phyloP scores from a whole-genome alignment of 129 eudicot species.

The Kitagawia praeruptora region DNA sequence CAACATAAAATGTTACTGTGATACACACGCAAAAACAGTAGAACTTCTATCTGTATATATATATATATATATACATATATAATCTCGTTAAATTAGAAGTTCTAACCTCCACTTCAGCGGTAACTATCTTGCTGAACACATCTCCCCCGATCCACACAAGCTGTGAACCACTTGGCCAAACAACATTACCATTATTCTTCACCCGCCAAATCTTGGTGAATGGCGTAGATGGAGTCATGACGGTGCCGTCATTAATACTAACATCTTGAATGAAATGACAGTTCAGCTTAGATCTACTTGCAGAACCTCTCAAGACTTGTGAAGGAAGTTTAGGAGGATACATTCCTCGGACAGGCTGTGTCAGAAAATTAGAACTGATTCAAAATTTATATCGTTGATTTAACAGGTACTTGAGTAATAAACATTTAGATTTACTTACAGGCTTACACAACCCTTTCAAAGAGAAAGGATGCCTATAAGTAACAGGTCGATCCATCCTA shows the following conservation, averaged over 20 bases:
- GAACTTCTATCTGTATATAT: neutral
- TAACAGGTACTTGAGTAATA: constrained; percentile 6
- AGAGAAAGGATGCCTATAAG: constrained; percentile 24
- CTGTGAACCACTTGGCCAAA: constrained; percentile 67
- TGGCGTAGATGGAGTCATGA: constrained; percentile 63
- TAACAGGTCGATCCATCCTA: constrained; percentile 58
- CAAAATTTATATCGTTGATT: neutral
- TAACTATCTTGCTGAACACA: constrained; percentile 33
- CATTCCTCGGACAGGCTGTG: constrained; percentile 7
- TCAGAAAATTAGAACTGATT: neutral
- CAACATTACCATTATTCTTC: constrained; percentile 71
- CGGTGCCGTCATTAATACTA: constrained; percentile 69
- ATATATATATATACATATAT: too few species aligned
- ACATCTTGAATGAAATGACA: constrained; percentile 83
- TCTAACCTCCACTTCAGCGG: constrained; percentile 61
- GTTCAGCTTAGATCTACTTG: constrained; percentile 42
- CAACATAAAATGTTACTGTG: neutral
- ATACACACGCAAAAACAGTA: neutral
- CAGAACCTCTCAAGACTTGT: constrained; percentile 19
- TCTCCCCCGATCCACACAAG: constrained; percentile 94
- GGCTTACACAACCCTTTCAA: constrained; percentile 31
- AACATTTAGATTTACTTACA: constrained; percentile 30
- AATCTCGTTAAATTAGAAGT: neutral
- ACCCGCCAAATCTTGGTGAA: constrained; percentile 93
- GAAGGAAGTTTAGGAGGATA: constrained; percentile 31